Evolutionary conservation across 1,284 basidiomycete species (phyloP).

Genomic region (Pterula multifida): DNA sequence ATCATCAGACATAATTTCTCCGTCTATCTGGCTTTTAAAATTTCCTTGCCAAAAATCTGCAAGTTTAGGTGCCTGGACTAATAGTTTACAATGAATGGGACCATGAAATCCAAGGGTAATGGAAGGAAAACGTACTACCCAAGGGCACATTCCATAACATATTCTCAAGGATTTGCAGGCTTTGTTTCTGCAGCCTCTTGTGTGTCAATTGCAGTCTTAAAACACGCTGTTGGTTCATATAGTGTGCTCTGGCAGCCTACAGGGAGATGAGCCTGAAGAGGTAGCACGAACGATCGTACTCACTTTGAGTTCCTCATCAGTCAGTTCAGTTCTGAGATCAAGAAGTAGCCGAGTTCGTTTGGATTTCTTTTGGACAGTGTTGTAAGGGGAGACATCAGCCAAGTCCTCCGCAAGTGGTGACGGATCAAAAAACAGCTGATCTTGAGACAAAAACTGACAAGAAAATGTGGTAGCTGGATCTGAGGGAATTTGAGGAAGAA

Average conservation of each 20-base stretch:
- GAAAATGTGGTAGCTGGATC: conserved; percentile 26
- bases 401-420: too few species aligned
- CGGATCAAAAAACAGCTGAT: conserved; percentile 15
- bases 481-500: not conserved
- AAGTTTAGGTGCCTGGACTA: conserved; percentile 53
- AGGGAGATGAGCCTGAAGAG: conserved; percentile 1
- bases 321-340: conserved; percentile 62
- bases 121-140: conserved; percentile 34
- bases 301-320: conserved; percentile 68
- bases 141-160: conserved; percentile 58
- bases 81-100: conserved; percentile 4
- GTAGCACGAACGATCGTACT: conserved; percentile 3
- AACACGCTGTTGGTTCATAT: conserved; percentile 46
- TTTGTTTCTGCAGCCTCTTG: conserved; percentile 46
- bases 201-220: conserved; percentile 36
- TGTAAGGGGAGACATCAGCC: too few species aligned
- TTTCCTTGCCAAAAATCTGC: conserved; percentile 62
- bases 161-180: conserved; percentile 40
- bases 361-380: conserved; percentile 19
- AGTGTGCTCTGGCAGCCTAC: conserved; percentile 53
- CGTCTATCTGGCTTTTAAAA: conserved; percentile 53
- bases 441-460: conserved; percentile 26
- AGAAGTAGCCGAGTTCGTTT: conserved; percentile 34
- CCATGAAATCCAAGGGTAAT: conserved; percentile 3
- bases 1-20: conserved; percentile 29